Evolutionary conservation across 192 early-diverging fungal genomes (phyloP), one percentile per base, ranked within the genome.

Genomic region (Dispira simplex): DNA sequence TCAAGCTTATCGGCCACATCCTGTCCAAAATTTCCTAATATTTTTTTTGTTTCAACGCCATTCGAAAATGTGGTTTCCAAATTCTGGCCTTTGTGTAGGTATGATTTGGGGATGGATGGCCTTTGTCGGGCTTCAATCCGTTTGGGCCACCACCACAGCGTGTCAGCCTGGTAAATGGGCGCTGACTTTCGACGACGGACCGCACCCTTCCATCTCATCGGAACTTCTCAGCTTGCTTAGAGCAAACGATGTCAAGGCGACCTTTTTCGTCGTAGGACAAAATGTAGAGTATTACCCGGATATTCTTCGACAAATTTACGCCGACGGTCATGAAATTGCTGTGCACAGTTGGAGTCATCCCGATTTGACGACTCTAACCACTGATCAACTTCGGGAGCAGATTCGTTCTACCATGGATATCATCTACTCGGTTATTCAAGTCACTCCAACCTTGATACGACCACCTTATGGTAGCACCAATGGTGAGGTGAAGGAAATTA

Each of bases 181-280:
- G 9, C 16, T 45, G 44, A 62, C 59, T 3, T 62, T 62, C 26
- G 59, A 62, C 44, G 59, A 62, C 44, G 59, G 59, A 45, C 59
- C 59, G 8, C 44, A 62, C 11, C 39, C 39, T 5, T 21, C 11
- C 32, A 46, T 23, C n/a, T 46, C 59, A 11, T 3, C 8, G n/a
- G 5, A 11, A 8, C 0, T 62, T 39, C n/a, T 39, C 28, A 21
- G 46, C n/a, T 12, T 45, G 6, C 44, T 62, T 39, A 18, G 44
- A 13, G 1, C 0, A 2, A 45, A 43, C 12, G n/a, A 39, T 8
- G 44, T 8, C n/a, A 20, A 4, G 11, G 59, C 59, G 12, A 62
- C 59, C 12, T 62, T 62, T 39, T 62, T 62, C n/a, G 28, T 46
- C 13, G 44, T 62, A 21, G 59, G 59, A n/a, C 0, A 44, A 20